These are phyloP conservation scores for Ophiocordyceps camponoti-floridani DNA, from an alignment of 2,329 filamentous ascomycete species.

Conservation along the genomic window DNA sequence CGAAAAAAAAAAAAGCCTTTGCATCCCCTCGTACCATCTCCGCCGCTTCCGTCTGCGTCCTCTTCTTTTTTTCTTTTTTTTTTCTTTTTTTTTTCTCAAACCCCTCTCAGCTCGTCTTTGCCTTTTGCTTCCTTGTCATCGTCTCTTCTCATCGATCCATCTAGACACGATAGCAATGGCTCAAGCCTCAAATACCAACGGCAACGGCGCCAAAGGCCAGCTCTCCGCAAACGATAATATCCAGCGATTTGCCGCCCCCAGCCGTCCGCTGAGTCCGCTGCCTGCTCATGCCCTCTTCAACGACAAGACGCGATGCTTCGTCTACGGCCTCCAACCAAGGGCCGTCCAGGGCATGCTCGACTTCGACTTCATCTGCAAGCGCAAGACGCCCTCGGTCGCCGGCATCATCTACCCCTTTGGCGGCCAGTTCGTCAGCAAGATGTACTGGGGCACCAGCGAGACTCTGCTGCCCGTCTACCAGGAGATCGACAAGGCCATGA, in stretches of 20 bases:
- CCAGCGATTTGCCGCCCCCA: constrained; percentile 83
- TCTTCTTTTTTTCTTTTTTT: constrained; percentile 3
- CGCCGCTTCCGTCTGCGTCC: background rate
- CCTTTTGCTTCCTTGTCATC: constrained; percentile 4
- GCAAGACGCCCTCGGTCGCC: constrained; percentile 84
- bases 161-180: constrained; percentile 39
- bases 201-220: constrained; percentile 31
- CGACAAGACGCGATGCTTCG: constrained; percentile 98
- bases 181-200: constrained; percentile 26
- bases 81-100: constrained; percentile 1
- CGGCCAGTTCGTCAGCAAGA: constrained; percentile 99
- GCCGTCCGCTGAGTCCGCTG: constrained; percentile 77
- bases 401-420: constrained; percentile 99
- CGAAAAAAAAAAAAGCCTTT: too few species aligned
- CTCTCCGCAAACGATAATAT: constrained; percentile 95
- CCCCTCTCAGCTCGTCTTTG: background rate
- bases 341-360: constrained; percentile 89
- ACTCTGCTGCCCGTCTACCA: constrained; percentile 98
- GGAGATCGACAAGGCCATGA: constrained; percentile 75
- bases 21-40: too few species aligned
- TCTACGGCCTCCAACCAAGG: constrained; percentile 96
- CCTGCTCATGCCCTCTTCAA: constrained; percentile 88
- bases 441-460: constrained; percentile 99
- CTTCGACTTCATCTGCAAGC: constrained; percentile 99
- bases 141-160: too few species aligned